These are phyloP conservation scores for Backusella sp. DNA, from an alignment of 192 early-diverging fungal species.

Conservation along the genomic window DNA sequence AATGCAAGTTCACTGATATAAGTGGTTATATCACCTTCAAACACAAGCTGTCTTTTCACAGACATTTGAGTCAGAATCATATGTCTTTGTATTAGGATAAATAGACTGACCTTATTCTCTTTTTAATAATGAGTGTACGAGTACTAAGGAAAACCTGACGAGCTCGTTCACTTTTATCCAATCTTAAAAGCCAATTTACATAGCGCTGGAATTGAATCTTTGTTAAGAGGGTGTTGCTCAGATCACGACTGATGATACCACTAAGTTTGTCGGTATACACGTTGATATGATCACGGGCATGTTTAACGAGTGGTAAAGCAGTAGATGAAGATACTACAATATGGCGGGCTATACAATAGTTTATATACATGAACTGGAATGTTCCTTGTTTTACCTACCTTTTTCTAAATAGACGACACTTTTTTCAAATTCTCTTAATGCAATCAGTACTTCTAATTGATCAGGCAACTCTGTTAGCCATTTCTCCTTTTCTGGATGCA, in stretches of 20 bases:
- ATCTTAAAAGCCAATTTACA: slow-evolving; percentile 76
- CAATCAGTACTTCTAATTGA: slow-evolving; percentile 91
- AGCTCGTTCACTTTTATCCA: slow-evolving; percentile 78
- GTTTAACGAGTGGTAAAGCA: slow-evolving; percentile 32
- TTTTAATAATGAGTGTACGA: slow-evolving; percentile 74
- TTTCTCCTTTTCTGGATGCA: slow-evolving; percentile 34
- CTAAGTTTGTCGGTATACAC: slow-evolving; percentile 43
- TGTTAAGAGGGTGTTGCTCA: slow-evolving; percentile 78
- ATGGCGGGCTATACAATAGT: slow-evolving; percentile 3
- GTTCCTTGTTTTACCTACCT: slow-evolving; percentile 36
- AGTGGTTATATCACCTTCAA: slow-evolving; percentile 84
- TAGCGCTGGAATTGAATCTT: slow-evolving; percentile 78
- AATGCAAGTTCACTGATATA: slow-evolving; percentile 87
- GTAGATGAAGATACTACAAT: slow-evolving; percentile 10
- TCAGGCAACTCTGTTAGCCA: slow-evolving; percentile 81
- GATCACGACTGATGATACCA: slow-evolving; percentile 53
- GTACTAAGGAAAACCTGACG: slow-evolving; percentile 84
- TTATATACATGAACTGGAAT: background rate
- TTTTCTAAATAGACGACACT: slow-evolving; percentile 72
- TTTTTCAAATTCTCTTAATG: slow-evolving; percentile 85
- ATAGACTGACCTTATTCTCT: slow-evolving; percentile 58
- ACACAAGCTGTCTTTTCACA: slow-evolving; percentile 68
- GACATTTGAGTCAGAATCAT: background rate
- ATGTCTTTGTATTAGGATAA: background rate
- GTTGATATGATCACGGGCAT: slow-evolving; percentile 42